Conservation (phyloP, 768 basidiomycete species). For the Tulasnella sp. region DNA sequence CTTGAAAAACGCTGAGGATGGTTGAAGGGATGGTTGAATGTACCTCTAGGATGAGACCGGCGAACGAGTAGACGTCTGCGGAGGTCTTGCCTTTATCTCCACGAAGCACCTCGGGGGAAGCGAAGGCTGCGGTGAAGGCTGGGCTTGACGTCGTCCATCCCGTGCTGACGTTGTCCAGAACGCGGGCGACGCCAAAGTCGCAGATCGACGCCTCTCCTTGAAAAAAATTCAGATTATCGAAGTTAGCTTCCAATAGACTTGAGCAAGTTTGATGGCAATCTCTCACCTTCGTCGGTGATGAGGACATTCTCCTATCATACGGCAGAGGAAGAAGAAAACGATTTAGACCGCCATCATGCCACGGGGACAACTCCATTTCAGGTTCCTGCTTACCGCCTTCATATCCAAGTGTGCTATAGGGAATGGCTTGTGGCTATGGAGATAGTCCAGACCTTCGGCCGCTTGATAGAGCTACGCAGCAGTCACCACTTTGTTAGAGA, state of each 20-base stretch:
- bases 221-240: too few relatives aligned
- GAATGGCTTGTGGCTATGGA: background rate
- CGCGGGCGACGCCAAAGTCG: background rate
- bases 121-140: background rate
- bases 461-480: background rate
- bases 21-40: background rate
- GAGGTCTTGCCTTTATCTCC: background rate
- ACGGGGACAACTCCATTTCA: background rate
- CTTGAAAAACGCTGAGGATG: too few relatives aligned
- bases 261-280: too few relatives aligned
- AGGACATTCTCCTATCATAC: background rate
- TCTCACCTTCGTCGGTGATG: constrained; percentile 3
- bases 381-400: background rate
- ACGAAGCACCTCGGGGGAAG: background rate
- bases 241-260: too few relatives aligned
- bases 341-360: too few relatives aligned
- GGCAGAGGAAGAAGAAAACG: background rate
- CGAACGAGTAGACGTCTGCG: constrained; percentile 1
- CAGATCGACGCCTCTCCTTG: background rate
- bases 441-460: background rate
- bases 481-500: too few relatives aligned
- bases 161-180: background rate
- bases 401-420: constrained; percentile 8
- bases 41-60: background rate
- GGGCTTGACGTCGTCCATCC: constrained; percentile 6